These are phyloP conservation scores for Colletotrichum costaricense DNA, from an alignment of 2,329 filamentous ascomycete genomes.

Conservation along the genomic window DNA sequence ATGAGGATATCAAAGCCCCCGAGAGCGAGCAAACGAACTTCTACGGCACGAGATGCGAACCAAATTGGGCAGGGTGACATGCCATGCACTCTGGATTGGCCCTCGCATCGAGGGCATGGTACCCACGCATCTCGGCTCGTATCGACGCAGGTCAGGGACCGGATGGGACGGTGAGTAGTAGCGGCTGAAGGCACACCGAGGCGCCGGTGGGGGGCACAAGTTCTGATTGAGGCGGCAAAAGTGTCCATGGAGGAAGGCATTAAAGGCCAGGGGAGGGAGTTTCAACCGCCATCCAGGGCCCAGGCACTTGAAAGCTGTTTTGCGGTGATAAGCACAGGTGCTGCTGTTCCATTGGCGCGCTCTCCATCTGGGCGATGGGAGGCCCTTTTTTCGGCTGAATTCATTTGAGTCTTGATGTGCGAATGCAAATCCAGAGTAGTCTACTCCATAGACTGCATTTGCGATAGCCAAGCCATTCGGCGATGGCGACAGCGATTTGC, in stretches of 20 bases:
- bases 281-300: not conserved
- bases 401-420: no score
- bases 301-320: no score
- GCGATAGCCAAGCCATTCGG: conserved; percentile 9
- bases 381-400: no score
- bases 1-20: not conserved
- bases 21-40: not conserved
- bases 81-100: not conserved
- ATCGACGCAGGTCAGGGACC: conserved; percentile 22
- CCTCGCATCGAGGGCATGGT: conserved; percentile 6
- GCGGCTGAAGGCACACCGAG: conserved; percentile 10
- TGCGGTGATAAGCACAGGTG: not conserved
- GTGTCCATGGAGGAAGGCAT: not conserved
- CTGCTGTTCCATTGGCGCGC: not conserved
- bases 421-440: no score
- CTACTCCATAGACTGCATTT: no score
- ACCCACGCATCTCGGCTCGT: conserved; percentile 15
- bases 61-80: not conserved
- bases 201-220: not conserved
- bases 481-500: conserved; percentile 8
- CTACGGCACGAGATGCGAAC: not conserved
- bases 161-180: conserved; percentile 3
- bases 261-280: not conserved
- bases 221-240: conserved; percentile 28
- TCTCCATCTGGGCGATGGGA: not conserved